Conservation (phyloP, 2,329 filamentous ascomycete genomes). For the Tothia fuscella region DNA sequence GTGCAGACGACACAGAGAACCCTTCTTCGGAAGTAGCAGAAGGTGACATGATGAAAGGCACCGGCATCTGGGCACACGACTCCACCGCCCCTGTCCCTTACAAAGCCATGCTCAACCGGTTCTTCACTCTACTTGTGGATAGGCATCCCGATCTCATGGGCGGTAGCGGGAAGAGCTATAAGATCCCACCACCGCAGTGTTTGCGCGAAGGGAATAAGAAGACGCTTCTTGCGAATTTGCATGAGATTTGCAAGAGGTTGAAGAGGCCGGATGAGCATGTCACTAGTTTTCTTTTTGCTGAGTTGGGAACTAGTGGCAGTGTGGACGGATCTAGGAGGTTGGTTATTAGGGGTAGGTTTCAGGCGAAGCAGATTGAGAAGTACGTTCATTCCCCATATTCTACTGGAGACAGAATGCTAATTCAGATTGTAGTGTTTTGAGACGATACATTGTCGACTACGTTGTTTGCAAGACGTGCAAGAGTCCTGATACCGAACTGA, state of each 20-base stretch:
- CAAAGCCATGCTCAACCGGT: constrained; percentile 73
- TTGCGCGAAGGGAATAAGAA: constrained; percentile 99
- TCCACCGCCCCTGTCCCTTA: constrained; percentile 69
- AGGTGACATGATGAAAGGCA: constrained; percentile 77
- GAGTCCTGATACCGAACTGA: constrained; percentile 86
- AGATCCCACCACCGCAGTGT: constrained; percentile 97
- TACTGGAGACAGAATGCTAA: background rate
- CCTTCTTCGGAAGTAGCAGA: constrained; percentile 41
- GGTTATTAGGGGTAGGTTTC: constrained; percentile 99
- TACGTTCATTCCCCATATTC: constrained; percentile 34
- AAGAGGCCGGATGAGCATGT: constrained; percentile 98
- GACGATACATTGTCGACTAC: constrained; percentile 60
- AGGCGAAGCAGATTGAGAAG: constrained; percentile 99
- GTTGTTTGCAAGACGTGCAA: constrained; percentile 98
- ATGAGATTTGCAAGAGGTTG: constrained; percentile 98
- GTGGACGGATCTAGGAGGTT: constrained; percentile 85
- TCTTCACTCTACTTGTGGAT: constrained; percentile 88
- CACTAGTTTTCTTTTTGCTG: constrained; percentile 91
- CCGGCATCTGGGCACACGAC: constrained; percentile 81
- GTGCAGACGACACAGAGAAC: constrained; percentile 46
- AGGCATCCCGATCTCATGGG: constrained; percentile 94
- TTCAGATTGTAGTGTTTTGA: constrained; percentile 5
- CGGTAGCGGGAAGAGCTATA: constrained; percentile 86
- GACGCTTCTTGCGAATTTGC: constrained; percentile 98
- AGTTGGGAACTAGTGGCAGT: constrained; percentile 93